Conservation (phyloP, 208 protist species). For the Wallacemonas collosoma region DNA sequence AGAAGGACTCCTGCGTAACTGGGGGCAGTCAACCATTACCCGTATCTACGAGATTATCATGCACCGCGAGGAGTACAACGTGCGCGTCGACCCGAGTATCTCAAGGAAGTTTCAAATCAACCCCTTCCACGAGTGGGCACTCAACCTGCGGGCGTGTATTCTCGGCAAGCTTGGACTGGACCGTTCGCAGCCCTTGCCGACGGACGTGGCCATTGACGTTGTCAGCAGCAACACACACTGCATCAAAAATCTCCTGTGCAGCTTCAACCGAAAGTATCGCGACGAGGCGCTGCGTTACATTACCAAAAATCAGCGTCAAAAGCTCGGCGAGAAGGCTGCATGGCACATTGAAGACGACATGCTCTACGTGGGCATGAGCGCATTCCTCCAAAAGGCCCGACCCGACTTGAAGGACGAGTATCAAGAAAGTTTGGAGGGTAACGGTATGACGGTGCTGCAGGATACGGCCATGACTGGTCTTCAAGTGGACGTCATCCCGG, state of each 20-base stretch:
- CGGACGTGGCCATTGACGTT: conserved; percentile 83
- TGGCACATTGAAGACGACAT: conserved; percentile 83
- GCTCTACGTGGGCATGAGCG: conserved; percentile 59
- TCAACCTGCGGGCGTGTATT: conserved; percentile 76
- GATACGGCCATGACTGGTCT: conserved; percentile 88
- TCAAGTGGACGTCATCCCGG: conserved; percentile 83
- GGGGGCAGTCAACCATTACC: conserved; percentile 60
- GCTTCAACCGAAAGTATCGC: conserved; percentile 77
- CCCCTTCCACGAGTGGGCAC: conserved; percentile 85
- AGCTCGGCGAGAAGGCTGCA: conserved; percentile 39
- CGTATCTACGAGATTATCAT: conserved; percentile 90
- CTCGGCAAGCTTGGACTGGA: conserved; percentile 72
- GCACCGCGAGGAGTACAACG: conserved; percentile 91
- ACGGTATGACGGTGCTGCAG: conserved; percentile 72
- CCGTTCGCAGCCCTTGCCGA: conserved; percentile 45
- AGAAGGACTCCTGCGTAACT: conserved; percentile 67
- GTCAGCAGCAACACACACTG: conserved; percentile 93
- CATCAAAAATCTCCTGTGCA: conserved; percentile 87
- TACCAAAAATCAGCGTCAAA: conserved; percentile 31
- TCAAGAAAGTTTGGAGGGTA: conserved; percentile 57
- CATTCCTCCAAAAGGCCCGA: conserved; percentile 58
- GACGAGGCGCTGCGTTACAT: conserved; percentile 64
- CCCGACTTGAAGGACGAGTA: conserved; percentile 77
- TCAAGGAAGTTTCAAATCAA: conserved; percentile 82
- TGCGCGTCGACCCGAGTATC: conserved; percentile 81